A percentile compares a stretch with the other conserved stretches of the same genome.
Conservation (phyloP, 257 asterid genomes). For the Buddleja alternifolia region DNA sequence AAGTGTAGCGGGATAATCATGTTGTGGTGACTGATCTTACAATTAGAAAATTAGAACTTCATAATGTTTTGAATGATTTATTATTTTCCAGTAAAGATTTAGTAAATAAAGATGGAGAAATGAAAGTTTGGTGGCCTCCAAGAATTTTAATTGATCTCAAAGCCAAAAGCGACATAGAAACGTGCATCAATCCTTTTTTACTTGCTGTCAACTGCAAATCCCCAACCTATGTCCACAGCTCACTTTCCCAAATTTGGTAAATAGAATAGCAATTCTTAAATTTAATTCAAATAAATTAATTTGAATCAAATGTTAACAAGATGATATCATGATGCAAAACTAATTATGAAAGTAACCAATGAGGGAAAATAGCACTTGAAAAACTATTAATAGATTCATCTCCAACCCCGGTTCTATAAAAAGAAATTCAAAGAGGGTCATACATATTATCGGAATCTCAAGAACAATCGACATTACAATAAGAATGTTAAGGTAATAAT, state of each 20-base stretch:
- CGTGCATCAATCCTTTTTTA: too few relatives aligned
- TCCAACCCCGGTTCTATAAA: not conserved
- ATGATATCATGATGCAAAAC: not conserved
- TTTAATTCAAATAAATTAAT: not conserved
- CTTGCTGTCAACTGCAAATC: too few relatives aligned
- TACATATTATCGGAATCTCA: constrained; percentile 15
- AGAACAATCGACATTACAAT: constrained; percentile 13
- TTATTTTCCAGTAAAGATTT: not conserved
- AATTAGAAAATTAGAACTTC: not conserved
- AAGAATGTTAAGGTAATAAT: not conserved
- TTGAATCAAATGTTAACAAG: not conserved
- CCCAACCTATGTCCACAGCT: too few relatives aligned
- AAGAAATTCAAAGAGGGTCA: not conserved
- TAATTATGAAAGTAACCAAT: not conserved
- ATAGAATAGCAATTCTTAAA: not conserved
- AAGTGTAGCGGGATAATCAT: not conserved
- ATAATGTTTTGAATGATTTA: not conserved
- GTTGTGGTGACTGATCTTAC: not conserved
- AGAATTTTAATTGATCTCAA: too few relatives aligned
- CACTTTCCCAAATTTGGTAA: constrained; percentile 12
- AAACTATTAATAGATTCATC: not conserved
- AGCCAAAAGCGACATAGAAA: too few relatives aligned
- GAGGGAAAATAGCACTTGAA: constrained; percentile 1
- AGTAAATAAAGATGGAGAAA: not conserved
- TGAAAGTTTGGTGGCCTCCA: too few relatives aligned